Conservation (phyloP, 2,329 filamentous ascomycete genomes). For the Gnomoniopsis smithogilvyi region DNA sequence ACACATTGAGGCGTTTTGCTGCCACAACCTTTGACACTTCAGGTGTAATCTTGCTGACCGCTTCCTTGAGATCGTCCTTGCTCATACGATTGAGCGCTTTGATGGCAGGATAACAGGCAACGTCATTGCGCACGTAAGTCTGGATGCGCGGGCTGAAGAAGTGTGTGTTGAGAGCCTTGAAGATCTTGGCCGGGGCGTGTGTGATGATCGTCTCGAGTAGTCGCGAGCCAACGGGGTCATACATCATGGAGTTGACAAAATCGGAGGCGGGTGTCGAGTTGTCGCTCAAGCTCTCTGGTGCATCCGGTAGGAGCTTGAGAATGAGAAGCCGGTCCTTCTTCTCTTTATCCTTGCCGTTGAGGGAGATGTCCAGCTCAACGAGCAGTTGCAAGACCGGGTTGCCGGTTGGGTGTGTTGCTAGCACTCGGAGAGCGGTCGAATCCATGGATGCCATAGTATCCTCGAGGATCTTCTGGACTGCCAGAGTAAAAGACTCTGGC, state of each 20-base stretch:
- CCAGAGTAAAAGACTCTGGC: conserved; percentile 73
- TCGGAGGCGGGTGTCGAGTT: conserved; percentile 67
- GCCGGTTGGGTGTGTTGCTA: conserved; percentile 85
- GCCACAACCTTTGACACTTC: conserved; percentile 71
- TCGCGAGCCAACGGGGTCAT: conserved; percentile 86
- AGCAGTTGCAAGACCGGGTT: conserved; percentile 92
- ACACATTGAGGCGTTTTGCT: conserved; percentile 72
- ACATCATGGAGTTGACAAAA: conserved; percentile 84
- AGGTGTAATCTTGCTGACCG: conserved; percentile 68
- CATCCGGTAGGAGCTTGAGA: conserved; percentile 76
- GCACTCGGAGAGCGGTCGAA: conserved; percentile 72
- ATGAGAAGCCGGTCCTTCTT: conserved; percentile 57
- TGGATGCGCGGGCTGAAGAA: conserved; percentile 78
- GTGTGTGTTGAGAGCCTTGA: conserved; percentile 81
- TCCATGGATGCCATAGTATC: conserved; percentile 75
- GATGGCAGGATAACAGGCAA: conserved; percentile 83
- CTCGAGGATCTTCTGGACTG: conserved; percentile 76
- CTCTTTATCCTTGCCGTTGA: conserved; percentile 65
- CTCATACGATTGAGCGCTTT: conserved; percentile 78
- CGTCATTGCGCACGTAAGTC: conserved; percentile 81
- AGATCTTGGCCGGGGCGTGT: conserved; percentile 79
- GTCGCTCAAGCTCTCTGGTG: conserved; percentile 65
- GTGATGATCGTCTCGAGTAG: conserved; percentile 83
- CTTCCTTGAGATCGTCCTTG: conserved; percentile 78
- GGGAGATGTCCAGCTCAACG: conserved; percentile 77